phyloP scores from a whole-genome alignment of 371 early-diverging fungal genomes.

The Mucor sp. region DNA sequence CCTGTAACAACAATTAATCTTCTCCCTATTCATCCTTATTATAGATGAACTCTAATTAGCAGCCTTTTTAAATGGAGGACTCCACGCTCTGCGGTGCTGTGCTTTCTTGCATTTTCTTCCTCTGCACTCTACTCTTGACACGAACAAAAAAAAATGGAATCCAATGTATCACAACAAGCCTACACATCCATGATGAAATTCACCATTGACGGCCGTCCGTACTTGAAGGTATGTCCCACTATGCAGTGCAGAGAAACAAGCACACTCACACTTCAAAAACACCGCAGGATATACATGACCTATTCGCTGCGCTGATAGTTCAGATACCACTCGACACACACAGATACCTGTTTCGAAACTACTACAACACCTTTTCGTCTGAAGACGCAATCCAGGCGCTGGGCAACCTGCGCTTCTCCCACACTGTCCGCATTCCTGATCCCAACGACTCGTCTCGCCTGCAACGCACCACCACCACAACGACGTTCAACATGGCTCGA shows the following conservation, averaged over 20 bases:
- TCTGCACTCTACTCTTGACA: background rate
- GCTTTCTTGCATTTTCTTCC: background rate
- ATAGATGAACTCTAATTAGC: conserved; percentile 2
- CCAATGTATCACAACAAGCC: conserved; percentile 43
- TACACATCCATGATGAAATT: conserved; percentile 56
- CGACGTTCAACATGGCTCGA: conserved; percentile 64
- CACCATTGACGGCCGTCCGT: conserved; percentile 51
- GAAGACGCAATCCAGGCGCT: conserved; percentile 62
- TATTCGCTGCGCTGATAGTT: conserved; percentile 65
- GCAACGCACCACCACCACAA: conserved; percentile 60
- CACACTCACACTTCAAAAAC: background rate
- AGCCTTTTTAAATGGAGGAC: conserved; percentile 1
- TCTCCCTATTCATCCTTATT: background rate
- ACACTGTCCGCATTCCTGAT: conserved; percentile 56
- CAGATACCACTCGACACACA: conserved; percentile 59
- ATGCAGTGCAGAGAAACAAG: background rate
- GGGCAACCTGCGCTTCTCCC: conserved; percentile 55
- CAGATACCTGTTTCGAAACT: conserved; percentile 57
- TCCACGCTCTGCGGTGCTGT: background rate
- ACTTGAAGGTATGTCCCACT: conserved; percentile 34
- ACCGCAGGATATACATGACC: conserved; percentile 62
- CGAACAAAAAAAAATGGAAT: conserved; percentile 23
- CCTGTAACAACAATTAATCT: conserved; percentile 9
- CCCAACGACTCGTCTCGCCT: conserved; percentile 58
- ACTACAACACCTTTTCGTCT: conserved; percentile 61